Evolutionary conservation across 257 asterid genomes (phyloP).

Genomic region (Solanum ossicruentum): DNA sequence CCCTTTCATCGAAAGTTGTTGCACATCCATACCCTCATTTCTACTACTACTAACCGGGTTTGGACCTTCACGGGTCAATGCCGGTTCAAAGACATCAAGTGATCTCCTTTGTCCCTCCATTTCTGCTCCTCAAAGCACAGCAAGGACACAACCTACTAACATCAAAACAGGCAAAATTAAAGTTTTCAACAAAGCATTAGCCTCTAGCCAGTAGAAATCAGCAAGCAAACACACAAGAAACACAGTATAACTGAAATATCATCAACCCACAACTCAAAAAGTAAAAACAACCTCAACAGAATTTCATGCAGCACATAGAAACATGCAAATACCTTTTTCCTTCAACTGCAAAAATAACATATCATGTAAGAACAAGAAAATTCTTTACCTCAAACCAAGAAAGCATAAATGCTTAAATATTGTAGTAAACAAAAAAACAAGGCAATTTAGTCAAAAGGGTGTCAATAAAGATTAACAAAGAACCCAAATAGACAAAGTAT

Average conservation of each 20-base stretch:
- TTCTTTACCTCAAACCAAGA: background rate
- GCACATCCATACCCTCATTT: constrained; percentile 12
- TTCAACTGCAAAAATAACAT: background rate
- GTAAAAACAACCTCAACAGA: background rate
- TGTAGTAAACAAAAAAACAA: background rate
- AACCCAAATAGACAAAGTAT: background rate
- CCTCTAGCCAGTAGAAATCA: background rate
- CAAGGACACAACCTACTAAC: constrained; percentile 1
- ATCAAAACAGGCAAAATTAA: background rate
- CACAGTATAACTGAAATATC: background rate
- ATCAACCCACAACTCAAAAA: background rate
- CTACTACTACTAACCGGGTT: constrained; percentile 3
- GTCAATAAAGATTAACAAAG: background rate
- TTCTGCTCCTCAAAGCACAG: background rate
- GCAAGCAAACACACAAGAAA: background rate
- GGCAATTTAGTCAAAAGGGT: background rate
- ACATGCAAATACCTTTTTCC: background rate
- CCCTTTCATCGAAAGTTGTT: constrained; percentile 19
- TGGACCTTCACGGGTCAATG: constrained; percentile 9
- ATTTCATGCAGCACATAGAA: background rate
- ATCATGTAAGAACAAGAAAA: background rate
- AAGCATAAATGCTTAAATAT: too few relatives aligned
- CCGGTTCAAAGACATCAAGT: constrained; percentile 45
- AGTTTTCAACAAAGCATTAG: background rate
- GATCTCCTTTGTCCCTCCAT: constrained; percentile 34